Percentiles rank a stretch among this genome's conserved stretches.
These are phyloP conservation scores for Cordyceps farinosa DNA, from an alignment of 2,329 filamentous ascomycete species.

Conservation along the genomic window DNA sequence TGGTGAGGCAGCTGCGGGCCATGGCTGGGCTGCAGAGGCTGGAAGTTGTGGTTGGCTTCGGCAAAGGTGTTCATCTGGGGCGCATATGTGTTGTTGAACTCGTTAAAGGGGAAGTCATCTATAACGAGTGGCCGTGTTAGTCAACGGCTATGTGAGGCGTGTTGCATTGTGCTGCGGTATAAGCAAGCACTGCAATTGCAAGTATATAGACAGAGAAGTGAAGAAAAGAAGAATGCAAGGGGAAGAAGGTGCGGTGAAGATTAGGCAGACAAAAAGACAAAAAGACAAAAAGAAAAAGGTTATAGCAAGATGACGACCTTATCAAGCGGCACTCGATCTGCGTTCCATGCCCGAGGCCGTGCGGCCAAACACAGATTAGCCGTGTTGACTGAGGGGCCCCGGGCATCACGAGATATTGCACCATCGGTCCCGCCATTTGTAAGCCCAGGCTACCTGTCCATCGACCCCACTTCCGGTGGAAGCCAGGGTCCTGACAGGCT, in stretches of 20 bases:
- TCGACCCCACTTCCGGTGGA: conserved; percentile 17
- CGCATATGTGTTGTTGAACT: conserved; percentile 52
- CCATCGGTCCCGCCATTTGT: conserved; percentile 49
- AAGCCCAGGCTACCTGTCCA: conserved; percentile 28
- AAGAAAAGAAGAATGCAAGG: background rate
- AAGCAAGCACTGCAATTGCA: background rate
- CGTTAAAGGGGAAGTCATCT: conserved; percentile 57
- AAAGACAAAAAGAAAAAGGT: background rate
- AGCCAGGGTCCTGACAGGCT: conserved; percentile 6
- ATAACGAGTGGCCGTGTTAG: conserved; percentile 37
- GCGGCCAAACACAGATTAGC: conserved; percentile 3
- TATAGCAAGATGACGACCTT: conserved; percentile 13
- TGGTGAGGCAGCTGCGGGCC: conserved; percentile 30
- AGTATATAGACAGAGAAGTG: background rate
- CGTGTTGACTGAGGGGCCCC: conserved; percentile 13
- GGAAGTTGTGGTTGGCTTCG: conserved; percentile 38
- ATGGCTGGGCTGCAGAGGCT: conserved; percentile 52
- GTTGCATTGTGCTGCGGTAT: conserved; percentile 4
- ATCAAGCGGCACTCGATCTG: conserved; percentile 10
- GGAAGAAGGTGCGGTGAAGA: background rate
- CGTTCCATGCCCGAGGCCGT: conserved; percentile 7
- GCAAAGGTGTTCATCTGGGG: conserved; percentile 43
- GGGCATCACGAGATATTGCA: conserved; percentile 60
- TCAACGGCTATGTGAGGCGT: conserved; percentile 12
- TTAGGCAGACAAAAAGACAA: background rate